phyloP scores from a whole-genome alignment of 2,329 filamentous ascomycete species.

The Arthroderma uncinatum region DNA sequence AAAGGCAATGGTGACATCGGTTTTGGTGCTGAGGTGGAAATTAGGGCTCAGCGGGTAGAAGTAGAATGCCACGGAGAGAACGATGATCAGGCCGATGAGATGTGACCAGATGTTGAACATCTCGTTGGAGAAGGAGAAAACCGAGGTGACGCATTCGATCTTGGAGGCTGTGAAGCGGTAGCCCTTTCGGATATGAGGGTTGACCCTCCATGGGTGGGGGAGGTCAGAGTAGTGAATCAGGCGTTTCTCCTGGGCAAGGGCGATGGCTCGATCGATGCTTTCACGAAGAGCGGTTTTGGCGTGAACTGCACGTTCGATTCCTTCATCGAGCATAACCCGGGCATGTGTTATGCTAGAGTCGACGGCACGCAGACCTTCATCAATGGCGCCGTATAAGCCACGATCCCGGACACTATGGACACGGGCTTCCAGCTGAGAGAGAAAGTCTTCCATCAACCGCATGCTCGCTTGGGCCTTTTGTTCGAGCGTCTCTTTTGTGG shows the following conservation, averaged over 20 bases:
- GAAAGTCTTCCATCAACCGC: conserved; percentile 70
- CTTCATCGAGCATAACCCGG: conserved; percentile 65
- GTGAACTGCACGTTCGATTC: conserved; percentile 68
- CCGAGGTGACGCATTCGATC: conserved; percentile 72
- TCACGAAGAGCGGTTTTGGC: conserved; percentile 75
- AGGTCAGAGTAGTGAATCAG: conserved; percentile 83
- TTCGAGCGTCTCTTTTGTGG: conserved; percentile 73
- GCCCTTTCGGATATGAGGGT: conserved; percentile 80
- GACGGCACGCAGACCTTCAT: conserved; percentile 66
- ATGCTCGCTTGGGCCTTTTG: conserved; percentile 86
- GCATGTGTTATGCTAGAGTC: conserved; percentile 68
- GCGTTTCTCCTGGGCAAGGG: conserved; percentile 64
- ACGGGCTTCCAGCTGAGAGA: conserved; percentile 72
- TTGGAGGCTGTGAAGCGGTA: conserved; percentile 93
- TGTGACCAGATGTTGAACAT: conserved; percentile 98
- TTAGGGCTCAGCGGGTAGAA: conserved; percentile 84
- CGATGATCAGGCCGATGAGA: conserved; percentile 73
- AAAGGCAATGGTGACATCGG: conserved; percentile 80
- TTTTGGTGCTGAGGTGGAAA: conserved; percentile 74
- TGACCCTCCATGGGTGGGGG: conserved; percentile 83
- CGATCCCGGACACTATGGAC: conserved; percentile 70
- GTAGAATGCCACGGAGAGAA: conserved; percentile 83
- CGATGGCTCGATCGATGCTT: conserved; percentile 68
- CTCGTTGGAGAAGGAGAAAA: conserved; percentile 82
- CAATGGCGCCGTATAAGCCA: conserved; percentile 66